A percentile compares a stretch with the other conserved stretches of the same genome.
Evolutionary conservation across 306 rosid species (phyloP).

Genomic region (Rosa lucieae): DNA sequence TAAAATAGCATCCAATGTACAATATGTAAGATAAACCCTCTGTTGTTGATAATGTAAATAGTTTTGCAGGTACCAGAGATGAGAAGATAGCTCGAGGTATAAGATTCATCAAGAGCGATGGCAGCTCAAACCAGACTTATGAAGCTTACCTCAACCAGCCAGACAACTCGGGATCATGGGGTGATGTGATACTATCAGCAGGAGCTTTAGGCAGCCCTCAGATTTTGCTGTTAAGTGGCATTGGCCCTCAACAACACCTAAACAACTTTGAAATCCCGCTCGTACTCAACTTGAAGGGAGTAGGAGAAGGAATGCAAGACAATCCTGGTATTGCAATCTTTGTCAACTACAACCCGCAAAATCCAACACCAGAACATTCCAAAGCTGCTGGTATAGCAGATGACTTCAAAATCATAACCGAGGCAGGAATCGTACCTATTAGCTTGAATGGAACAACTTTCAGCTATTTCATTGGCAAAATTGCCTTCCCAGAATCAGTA

Average conservation of each 20-base stretch:
- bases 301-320: conserved; percentile 73
- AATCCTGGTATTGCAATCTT: conserved; percentile 44
- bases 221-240: conserved; percentile 59
- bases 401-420: conserved; percentile 51
- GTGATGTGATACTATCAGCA: conserved; percentile 73
- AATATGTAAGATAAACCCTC: background rate
- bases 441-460: conserved; percentile 45
- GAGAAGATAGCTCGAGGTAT: conserved; percentile 53
- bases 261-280: background rate
- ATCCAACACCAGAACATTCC: conserved; percentile 61
- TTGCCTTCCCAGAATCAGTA: conserved; percentile 52
- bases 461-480: conserved; percentile 40
- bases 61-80: conserved; percentile 40
- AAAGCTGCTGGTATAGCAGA: conserved; percentile 65
- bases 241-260: conserved; percentile 61
- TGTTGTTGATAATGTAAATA: background rate
- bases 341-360: conserved; percentile 47
- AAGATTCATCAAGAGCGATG: conserved; percentile 57
- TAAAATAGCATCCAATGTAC: background rate
- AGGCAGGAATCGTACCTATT: conserved; percentile 55
- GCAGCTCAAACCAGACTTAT: conserved; percentile 33
- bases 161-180: conserved; percentile 38
- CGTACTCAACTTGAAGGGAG: conserved; percentile 26
- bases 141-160: conserved; percentile 50
- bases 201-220: conserved; percentile 83